phyloP scores from a whole-genome alignment of 176 grass and related monocot species.

The Elaeis guineensis region DNA sequence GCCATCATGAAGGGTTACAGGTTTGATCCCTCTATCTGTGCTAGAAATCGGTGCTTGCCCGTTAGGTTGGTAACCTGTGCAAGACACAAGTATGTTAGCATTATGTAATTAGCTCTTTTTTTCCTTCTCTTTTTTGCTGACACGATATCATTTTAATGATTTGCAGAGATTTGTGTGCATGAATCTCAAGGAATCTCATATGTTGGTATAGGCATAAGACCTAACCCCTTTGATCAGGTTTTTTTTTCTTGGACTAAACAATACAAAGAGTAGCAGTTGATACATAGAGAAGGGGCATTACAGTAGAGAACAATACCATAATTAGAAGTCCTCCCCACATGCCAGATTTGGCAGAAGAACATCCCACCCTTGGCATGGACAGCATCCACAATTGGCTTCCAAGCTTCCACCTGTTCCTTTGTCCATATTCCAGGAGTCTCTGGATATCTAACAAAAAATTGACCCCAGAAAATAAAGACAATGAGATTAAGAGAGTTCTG shows the following conservation, averaged over 20 bases:
- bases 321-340: slow-evolving; percentile 49
- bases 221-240: too few relatives aligned
- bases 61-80: slow-evolving; percentile 23
- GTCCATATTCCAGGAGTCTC: slow-evolving; percentile 57
- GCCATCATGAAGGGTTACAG: slow-evolving; percentile 13
- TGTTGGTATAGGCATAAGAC: too few relatives aligned
- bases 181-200: too few relatives aligned
- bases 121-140: too few relatives aligned
- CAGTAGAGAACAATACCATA: slow-evolving; percentile 18
- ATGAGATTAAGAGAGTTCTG: too few relatives aligned
- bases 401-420: slow-evolving; percentile 55
- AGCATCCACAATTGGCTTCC: slow-evolving; percentile 51
- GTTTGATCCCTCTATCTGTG: slow-evolving; percentile 34
- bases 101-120: too few relatives aligned
- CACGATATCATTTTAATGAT: too few relatives aligned
- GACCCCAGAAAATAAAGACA: too few relatives aligned
- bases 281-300: too few relatives aligned
- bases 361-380: slow-evolving; percentile 50
- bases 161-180: too few relatives aligned
- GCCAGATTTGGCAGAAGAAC: slow-evolving; percentile 84
- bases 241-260: too few relatives aligned
- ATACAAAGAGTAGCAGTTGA: too few relatives aligned
- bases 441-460: background rate
- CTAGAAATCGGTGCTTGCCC: slow-evolving; percentile 41
- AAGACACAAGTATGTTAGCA: background rate